phyloP scores from a whole-genome alignment of 495 filamentous ascomycete species.

The Hypoxylon fragiforme region DNA sequence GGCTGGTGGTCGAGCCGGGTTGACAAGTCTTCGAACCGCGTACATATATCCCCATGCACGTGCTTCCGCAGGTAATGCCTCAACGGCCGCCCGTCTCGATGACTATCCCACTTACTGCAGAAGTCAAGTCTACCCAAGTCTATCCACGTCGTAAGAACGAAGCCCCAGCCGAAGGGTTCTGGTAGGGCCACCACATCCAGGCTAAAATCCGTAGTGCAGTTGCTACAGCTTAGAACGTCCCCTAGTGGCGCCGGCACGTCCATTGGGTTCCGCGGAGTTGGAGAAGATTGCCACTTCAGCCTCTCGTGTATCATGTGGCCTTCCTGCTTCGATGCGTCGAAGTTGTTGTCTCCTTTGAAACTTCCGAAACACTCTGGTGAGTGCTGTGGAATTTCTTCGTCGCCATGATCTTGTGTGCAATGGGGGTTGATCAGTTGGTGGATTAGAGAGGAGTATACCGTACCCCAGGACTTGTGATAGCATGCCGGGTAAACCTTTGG shows the following conservation, averaged over 20 bases:
- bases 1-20: slow-evolving; percentile 15
- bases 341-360: no score
- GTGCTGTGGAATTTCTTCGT: not conserved
- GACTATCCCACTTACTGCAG: slow-evolving; percentile 28
- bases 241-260: slow-evolving; percentile 15
- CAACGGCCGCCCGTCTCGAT: slow-evolving; percentile 15
- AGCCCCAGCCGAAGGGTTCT: slow-evolving; percentile 28
- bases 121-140: slow-evolving; percentile 26
- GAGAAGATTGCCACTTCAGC: slow-evolving; percentile 13
- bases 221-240: slow-evolving; percentile 19
- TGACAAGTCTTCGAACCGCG: slow-evolving; percentile 15
- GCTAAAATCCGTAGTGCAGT: slow-evolving; percentile 27
- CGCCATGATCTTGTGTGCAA: slow-evolving; percentile 2
- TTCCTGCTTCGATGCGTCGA: slow-evolving; percentile 23
- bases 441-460: slow-evolving; percentile 2
- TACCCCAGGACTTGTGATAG: slow-evolving; percentile 15
- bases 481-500: slow-evolving; percentile 15
- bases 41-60: slow-evolving; percentile 16
- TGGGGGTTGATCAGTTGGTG: slow-evolving; percentile 5
- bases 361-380: slow-evolving; percentile 13
- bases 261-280: slow-evolving; percentile 2
- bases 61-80: slow-evolving; percentile 1
- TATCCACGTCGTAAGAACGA: slow-evolving; percentile 25
- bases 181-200: slow-evolving; percentile 20
- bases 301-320: slow-evolving; percentile 27